Base-by-base conservation (phyloP, 2,329 filamentous ascomycete genomes). In the Alternaria sp. region DNA sequence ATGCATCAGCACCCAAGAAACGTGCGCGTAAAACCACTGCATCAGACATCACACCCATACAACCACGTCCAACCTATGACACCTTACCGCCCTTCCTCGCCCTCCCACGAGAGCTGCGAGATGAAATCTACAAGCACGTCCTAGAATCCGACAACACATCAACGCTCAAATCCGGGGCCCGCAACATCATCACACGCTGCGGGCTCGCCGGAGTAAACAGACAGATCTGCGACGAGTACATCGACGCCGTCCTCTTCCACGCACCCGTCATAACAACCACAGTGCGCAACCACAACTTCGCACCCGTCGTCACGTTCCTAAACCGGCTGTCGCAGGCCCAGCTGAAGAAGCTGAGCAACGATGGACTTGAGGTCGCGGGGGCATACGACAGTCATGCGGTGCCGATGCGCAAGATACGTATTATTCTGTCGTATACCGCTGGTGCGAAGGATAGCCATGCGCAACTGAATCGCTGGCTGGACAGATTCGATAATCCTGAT, bases 91-190 rank as follows among this genome's bases (percentile, higher is more conserved):
- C 45, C 4, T 68, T 71, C 46, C 64, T 71, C 30, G 54, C 60
- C 2, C 63, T 71, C 4, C 70, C 70, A 5, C 58, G 65, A 26
- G 68, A 72, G 56, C 50, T 72, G 1, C 55, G 67, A 12, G 67
- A 71, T 55, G 63, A 68, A 30, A 70, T 72, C 41, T 68, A 71
- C 64, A 60, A 57, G 45, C 60, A 66, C 45, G 30, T 71, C 14
- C 25, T 71, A 5, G 10, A 51, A 5, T 20, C 47, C 9, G 57
- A 61, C 43, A 15, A 23, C 21, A 55, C 46, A 9, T 45, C 61
- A 0, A 67, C 25, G 1, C 51, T 68, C 7, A 67, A 62, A 41
- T 18, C 58, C 10, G 37, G 46, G 11, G 20, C 45, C 7, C 54
- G 53, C 12, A 60, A 65, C 51, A 55, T 65, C 7, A 47, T 55